These are phyloP conservation scores for Penicillium chermesinum DNA, from an alignment of 495 filamentous ascomycete species.

Conservation along the genomic window DNA sequence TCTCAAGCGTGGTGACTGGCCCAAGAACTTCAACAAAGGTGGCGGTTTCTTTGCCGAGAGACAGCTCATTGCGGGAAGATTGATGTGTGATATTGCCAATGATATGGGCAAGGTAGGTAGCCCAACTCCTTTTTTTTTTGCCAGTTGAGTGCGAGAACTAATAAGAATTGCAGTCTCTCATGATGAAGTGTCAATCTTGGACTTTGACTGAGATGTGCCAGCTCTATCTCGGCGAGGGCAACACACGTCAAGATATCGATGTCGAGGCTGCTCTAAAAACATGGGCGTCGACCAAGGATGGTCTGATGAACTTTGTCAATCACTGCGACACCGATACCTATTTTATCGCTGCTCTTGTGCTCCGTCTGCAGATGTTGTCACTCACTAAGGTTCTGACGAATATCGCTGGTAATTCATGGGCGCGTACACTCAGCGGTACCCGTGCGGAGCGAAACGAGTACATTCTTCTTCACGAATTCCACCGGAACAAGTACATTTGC, in stretches of 20 bases:
- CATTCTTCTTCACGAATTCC: slow-evolving; percentile 95
- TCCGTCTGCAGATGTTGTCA: slow-evolving; percentile 85
- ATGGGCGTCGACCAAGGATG: slow-evolving; percentile 78
- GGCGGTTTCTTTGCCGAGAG: slow-evolving; percentile 90
- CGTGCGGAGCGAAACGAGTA: slow-evolving; percentile 98
- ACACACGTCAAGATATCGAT: slow-evolving; percentile 73
- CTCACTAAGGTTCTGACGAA: slow-evolving; percentile 94
- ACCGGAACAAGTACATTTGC: slow-evolving; percentile 94
- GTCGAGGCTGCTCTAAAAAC: slow-evolving; percentile 81
- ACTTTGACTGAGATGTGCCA: slow-evolving; percentile 95
- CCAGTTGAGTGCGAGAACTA: slow-evolving; percentile 13
- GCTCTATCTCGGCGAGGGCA: slow-evolving; percentile 69
- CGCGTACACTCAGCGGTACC: slow-evolving; percentile 88
- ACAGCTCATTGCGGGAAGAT: slow-evolving; percentile 79
- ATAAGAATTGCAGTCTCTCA: slow-evolving; percentile 59
- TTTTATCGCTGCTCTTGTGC: slow-evolving; percentile 83
- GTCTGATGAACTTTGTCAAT: slow-evolving; percentile 85
- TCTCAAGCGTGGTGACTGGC: slow-evolving; percentile 80
- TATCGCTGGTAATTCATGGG: slow-evolving; percentile 97
- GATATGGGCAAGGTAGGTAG: slow-evolving; percentile 79
- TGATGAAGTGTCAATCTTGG: slow-evolving; percentile 97
- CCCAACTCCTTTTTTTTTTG: background rate
- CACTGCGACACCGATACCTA: slow-evolving; percentile 94
- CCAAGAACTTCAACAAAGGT: slow-evolving; percentile 76
- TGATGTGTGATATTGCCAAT: slow-evolving; percentile 92